Evolutionary conservation across 371 early-diverging fungal genomes (phyloP), one percentile per base, ranked within the genome.

Genomic region (Homolaphlyctis polyrhiza): DNA sequence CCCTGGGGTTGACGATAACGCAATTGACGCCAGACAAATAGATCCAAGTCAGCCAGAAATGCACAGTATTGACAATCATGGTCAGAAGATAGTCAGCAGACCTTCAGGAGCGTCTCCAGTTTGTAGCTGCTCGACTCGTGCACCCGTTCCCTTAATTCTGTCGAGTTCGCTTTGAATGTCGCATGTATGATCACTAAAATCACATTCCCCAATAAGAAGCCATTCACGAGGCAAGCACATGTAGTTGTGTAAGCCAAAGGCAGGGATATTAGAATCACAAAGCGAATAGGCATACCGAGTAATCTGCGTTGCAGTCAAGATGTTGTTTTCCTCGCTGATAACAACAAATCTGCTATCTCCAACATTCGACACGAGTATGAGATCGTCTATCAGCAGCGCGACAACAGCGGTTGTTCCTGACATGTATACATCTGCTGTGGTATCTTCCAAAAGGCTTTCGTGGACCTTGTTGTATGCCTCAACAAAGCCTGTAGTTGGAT

Each of bases 391-490:
- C 35, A 71, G 32, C 1, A 73, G 30, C 5, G 54, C 68, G n/a
- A 73, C 64, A 35, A 59, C 68, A 0, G 72, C 71, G 1, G 73
- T 73, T 2, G 73, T 73, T 18, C 73, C 73, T 2, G 73, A 73
- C 51, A 73, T 68, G 54, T 73, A 73, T 32, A 68, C 48, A 51
- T 73, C 73, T 0, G 65, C 55, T 6, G 43, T 32, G 18, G 62
- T 35, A 50, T 68, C 63, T 6, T 62, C 58, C 23, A 36, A 35
- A 51, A 73, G 33, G 14, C n/a, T 35, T 6, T 71, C 65, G 55
- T 67, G 33, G 16, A 71, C 60, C 16, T 39, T 57, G 6, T n/a
- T 30, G 55, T 70, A 73, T 1, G 59, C 45, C n/a, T 25, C 23
- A 13, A 28, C 25, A 25, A 55, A n/a, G 4, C 8, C 35, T 27